Percentiles rank a stretch among this genome's conserved stretches.
Conservation (phyloP, 805 yeast species). For the Sugiyamaella valdiviana region DNA sequence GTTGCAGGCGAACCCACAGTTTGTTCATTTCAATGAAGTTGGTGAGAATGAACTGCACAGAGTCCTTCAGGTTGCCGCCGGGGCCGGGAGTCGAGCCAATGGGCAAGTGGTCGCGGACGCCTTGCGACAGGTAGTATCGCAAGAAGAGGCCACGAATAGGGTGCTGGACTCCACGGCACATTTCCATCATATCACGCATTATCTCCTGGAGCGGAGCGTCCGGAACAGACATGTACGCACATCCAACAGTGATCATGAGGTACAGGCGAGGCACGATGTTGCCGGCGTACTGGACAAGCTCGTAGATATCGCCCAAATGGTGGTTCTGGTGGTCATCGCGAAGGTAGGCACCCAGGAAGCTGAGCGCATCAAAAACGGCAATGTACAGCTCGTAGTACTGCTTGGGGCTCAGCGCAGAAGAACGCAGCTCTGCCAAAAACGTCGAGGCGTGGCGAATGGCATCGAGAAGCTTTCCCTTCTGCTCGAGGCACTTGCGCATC, state of each 20-base stretch:
- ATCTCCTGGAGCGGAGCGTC: slow-evolving; percentile 80
- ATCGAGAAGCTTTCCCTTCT: slow-evolving; percentile 67
- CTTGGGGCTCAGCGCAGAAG: slow-evolving; percentile 71
- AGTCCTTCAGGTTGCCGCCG: slow-evolving; percentile 47
- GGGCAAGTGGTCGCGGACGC: slow-evolving; percentile 64
- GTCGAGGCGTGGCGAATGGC: slow-evolving; percentile 83
- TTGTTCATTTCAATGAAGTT: slow-evolving; percentile 97
- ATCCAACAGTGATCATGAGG: slow-evolving; percentile 91
- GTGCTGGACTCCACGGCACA: slow-evolving; percentile 95
- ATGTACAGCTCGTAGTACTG: slow-evolving; percentile 91
- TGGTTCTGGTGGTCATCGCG: slow-evolving; percentile 60
- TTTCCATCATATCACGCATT: slow-evolving; percentile 93
- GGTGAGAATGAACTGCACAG: slow-evolving; percentile 70
- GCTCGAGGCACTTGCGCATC: slow-evolving; percentile 72
- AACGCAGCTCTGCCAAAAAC: slow-evolving; percentile 73
- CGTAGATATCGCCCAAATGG: slow-evolving; percentile 84
- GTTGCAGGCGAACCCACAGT: slow-evolving; percentile 93
- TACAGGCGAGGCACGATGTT: slow-evolving; percentile 88
- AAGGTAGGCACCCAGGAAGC: slow-evolving; percentile 57
- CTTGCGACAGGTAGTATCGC: slow-evolving; percentile 80
- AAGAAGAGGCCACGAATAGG: slow-evolving; percentile 89
- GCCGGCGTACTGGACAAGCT: slow-evolving; percentile 87
- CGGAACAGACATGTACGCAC: slow-evolving; percentile 71
- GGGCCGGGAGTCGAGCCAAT: slow-evolving; percentile 25
- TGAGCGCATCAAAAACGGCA: slow-evolving; percentile 74